A percentile compares a stretch with the other conserved stretches of the same genome.
phyloP scores from a whole-genome alignment of 768 basidiomycete species.

The Tricholoma terreum region DNA sequence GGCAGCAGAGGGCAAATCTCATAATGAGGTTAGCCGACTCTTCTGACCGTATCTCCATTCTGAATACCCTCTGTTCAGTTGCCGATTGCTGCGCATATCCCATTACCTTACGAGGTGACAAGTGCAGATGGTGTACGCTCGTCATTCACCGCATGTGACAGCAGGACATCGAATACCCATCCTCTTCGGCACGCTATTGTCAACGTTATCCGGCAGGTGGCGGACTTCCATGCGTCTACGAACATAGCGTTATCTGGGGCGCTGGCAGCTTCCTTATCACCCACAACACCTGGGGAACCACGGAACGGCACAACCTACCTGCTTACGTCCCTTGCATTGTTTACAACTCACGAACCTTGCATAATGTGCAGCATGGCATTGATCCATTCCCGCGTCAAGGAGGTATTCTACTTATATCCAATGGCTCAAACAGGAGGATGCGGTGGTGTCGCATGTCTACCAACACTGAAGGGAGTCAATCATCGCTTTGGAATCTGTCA shows the following conservation, averaged over 20 bases:
- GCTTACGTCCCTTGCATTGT: slow-evolving; percentile 78
- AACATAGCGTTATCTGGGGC: slow-evolving; percentile 6
- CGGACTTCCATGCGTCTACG: slow-evolving; percentile 46
- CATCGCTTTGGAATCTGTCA: slow-evolving; percentile 76
- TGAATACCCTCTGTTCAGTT: slow-evolving; percentile 40
- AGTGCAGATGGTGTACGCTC: slow-evolving; percentile 11
- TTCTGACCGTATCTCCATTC: slow-evolving; percentile 1
- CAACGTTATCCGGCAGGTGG: slow-evolving; percentile 68
- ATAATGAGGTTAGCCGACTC: slow-evolving; percentile 55
- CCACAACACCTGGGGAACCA: slow-evolving; percentile 13
- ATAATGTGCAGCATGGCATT: slow-evolving; percentile 98
- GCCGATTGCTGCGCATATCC: slow-evolving; percentile 73
- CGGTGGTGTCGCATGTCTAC: slow-evolving; percentile 72
- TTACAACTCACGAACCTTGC: slow-evolving; percentile 95
- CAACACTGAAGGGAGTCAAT: slow-evolving; percentile 82
- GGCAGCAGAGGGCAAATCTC: slow-evolving; percentile 42
- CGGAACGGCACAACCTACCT: slow-evolving; percentile 82
- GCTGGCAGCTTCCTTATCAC: not conserved
- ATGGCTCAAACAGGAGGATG: slow-evolving; percentile 85
- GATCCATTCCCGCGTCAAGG: slow-evolving; percentile 89
- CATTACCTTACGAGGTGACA: slow-evolving; percentile 44
- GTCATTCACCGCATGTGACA: slow-evolving; percentile 64
- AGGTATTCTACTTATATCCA: slow-evolving; percentile 71
- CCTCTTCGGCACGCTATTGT: slow-evolving; percentile 85
- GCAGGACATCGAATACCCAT: slow-evolving; percentile 61